phyloP scores from a whole-genome alignment of 345 rosid genomes.

The Geranium brycei region DNA sequence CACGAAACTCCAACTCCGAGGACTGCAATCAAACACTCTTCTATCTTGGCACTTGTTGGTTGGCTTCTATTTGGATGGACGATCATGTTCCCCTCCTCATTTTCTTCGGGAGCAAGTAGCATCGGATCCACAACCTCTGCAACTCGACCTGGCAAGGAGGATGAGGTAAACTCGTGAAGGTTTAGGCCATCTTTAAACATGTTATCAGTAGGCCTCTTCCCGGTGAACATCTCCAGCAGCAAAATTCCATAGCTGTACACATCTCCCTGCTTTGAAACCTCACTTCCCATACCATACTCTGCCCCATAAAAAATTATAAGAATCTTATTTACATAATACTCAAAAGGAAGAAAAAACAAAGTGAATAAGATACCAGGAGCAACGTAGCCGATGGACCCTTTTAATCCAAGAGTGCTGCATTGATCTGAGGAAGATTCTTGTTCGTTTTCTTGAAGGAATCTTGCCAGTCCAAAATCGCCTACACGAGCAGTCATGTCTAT shows the following conservation, averaged over 20 bases:
- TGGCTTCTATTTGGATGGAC: no score
- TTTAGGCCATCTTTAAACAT: slow-evolving; percentile 18
- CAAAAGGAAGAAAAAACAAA: no score
- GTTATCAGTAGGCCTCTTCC: slow-evolving; percentile 22
- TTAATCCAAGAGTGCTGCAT: neutral
- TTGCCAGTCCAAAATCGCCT: slow-evolving; percentile 3
- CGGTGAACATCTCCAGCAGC: slow-evolving; percentile 28
- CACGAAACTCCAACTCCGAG: no score
- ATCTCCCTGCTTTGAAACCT: slow-evolving; percentile 25
- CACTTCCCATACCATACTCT: slow-evolving; percentile 25
- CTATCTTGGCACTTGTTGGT: no score
- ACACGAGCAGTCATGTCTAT: neutral
- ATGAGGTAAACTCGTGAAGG: slow-evolving; percentile 16
- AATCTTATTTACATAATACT: no score
- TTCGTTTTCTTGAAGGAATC: neutral
- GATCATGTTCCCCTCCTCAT: neutral
- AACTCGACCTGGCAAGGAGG: slow-evolving; percentile 3
- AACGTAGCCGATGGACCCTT: neutral
- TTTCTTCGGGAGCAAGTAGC: slow-evolving; percentile 6
- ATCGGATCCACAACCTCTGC: neutral
- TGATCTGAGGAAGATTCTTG: neutral
- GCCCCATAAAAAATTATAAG: no score
- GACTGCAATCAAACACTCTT: no score
- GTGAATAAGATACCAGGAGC: neutral
- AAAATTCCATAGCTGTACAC: slow-evolving; percentile 18